A percentile compares a stretch with the other conserved stretches of the same genome.
These are phyloP conservation scores for Aspergillus sp. DNA, from an alignment of 2,329 filamentous ascomycete genomes.

Conservation along the genomic window DNA sequence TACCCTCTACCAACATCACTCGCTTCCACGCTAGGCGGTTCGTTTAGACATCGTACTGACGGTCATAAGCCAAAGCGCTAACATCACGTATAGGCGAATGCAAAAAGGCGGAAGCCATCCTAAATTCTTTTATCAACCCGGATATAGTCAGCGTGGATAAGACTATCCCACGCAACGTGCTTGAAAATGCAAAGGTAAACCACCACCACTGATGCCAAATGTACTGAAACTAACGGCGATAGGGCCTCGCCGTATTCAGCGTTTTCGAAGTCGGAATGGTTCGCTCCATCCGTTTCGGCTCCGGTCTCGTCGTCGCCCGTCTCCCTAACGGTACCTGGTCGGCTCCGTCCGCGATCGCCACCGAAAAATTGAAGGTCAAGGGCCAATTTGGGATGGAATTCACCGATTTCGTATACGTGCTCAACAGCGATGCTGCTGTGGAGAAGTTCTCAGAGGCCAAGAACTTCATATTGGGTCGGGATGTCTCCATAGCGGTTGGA, in stretches of 20 bases:
- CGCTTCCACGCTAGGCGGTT: slow-evolving; percentile 3
- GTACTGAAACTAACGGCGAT: neutral
- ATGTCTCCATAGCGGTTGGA: slow-evolving; percentile 89
- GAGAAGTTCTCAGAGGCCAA: slow-evolving; percentile 87
- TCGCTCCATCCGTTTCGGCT: slow-evolving; percentile 49
- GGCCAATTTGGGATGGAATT: slow-evolving; percentile 49
- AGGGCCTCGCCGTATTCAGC: slow-evolving; percentile 49
- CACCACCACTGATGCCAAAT: no score
- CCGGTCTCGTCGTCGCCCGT: slow-evolving; percentile 47
- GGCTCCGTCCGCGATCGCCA: slow-evolving; percentile 47
- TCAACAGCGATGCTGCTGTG: slow-evolving; percentile 83
- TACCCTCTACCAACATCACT: neutral
- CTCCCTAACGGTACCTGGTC: slow-evolving; percentile 48
- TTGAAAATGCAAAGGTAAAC: slow-evolving; percentile 11
- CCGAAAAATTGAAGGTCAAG: slow-evolving; percentile 44
- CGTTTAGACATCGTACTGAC: neutral
- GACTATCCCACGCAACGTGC: slow-evolving; percentile 3
- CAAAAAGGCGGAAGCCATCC: slow-evolving; percentile 7
- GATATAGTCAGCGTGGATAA: slow-evolving; percentile 3
- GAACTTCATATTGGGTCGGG: slow-evolving; percentile 84
- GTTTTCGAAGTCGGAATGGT: slow-evolving; percentile 48
- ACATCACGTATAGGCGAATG: slow-evolving; percentile 7
- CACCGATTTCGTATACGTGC: slow-evolving; percentile 83
- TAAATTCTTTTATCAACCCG: slow-evolving; percentile 13
- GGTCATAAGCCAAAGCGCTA: neutral